phyloP scores from a whole-genome alignment of 208 protist species.

The Naegleria gruberi region DNA sequence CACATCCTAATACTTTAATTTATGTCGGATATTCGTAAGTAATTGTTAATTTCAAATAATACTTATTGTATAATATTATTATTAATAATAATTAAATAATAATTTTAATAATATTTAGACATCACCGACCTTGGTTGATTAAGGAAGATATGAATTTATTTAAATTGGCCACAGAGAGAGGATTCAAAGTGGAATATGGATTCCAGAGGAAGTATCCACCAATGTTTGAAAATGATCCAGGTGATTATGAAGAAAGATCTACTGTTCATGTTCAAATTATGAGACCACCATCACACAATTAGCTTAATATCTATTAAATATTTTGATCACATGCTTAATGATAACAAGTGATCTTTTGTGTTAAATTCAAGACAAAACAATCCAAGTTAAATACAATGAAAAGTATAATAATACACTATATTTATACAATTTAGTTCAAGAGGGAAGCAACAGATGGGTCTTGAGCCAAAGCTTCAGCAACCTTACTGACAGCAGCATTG shows the following conservation, averaged over 20 bases:
- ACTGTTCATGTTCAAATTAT: not conserved
- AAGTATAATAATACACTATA: no score
- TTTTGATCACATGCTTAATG: no score
- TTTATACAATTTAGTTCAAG: no score
- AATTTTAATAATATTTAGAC: not conserved
- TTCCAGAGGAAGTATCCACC: not conserved
- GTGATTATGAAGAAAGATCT: not conserved
- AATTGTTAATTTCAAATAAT: no score
- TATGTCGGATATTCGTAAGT: not conserved
- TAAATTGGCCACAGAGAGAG: not conserved
- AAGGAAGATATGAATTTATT: not conserved
- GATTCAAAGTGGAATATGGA: not conserved
- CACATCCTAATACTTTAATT: not conserved
- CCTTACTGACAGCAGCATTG: not conserved
- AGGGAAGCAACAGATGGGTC: no score
- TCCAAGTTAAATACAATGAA: no score
- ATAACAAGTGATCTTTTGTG: no score
- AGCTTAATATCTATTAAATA: no score
- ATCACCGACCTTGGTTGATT: not conserved
- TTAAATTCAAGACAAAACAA: no score
- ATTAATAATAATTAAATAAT: no score
- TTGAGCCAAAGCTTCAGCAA: not conserved
- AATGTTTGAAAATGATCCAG: constrained; percentile 11
- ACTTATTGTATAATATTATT: no score
- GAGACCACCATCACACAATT: no score